phyloP scores from a whole-genome alignment of 2,329 filamentous ascomycete genomes.

The Phialophora expanda region DNA sequence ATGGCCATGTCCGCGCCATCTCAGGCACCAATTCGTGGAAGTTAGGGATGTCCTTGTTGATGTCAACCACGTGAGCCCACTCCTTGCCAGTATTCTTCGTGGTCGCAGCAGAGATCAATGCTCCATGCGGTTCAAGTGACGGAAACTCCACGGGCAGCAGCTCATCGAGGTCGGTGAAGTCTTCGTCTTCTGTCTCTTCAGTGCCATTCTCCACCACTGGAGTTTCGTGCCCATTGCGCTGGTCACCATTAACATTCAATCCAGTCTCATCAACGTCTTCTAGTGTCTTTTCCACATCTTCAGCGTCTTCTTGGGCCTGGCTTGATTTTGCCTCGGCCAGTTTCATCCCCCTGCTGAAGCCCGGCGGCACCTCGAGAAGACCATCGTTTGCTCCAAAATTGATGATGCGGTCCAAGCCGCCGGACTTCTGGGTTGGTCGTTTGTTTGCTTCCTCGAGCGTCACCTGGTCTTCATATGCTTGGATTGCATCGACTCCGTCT shows the following conservation, averaged over 20 bases:
- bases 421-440: conserved; percentile 44
- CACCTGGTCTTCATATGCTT: conserved; percentile 79
- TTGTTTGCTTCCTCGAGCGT: conserved; percentile 56
- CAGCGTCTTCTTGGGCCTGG: conserved; percentile 65
- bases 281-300: conserved; percentile 71
- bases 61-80: conserved; percentile 98
- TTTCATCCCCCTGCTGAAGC: conserved; percentile 77
- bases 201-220: conserved; percentile 19
- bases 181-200: conserved; percentile 45
- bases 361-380: conserved; percentile 80
- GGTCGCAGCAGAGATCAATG: conserved; percentile 72
- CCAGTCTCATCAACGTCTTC: conserved; percentile 49
- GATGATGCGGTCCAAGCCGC: conserved; percentile 80
- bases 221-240: conserved; percentile 19
- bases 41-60: conserved; percentile 90
- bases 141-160: conserved; percentile 92
- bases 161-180: conserved; percentile 75
- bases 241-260: conserved; percentile 27
- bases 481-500: conserved; percentile 82
- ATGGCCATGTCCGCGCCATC: conserved; percentile 95
- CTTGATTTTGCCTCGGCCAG: conserved; percentile 66
- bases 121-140: conserved; percentile 81
- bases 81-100: conserved; percentile 78
- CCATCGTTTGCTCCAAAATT: conserved; percentile 78
- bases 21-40: conserved; percentile 92